phyloP scores from a whole-genome alignment of 2,329 filamentous ascomycete genomes.

The Thielaviopsis euricoi region DNA sequence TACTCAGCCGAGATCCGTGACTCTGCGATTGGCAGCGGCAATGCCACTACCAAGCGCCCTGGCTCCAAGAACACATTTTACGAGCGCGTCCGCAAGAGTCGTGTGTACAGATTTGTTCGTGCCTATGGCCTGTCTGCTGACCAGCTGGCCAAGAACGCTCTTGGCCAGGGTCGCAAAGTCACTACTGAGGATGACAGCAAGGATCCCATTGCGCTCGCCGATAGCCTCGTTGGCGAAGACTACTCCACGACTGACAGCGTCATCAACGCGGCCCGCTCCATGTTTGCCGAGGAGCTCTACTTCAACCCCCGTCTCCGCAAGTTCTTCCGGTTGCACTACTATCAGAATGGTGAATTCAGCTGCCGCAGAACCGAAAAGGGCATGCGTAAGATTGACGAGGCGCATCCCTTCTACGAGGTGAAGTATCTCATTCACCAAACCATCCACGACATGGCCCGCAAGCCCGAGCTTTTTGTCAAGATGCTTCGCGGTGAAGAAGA shows the following conservation, averaged over 20 bases:
- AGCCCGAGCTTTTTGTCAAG: constrained; percentile 81
- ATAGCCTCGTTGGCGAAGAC: constrained; percentile 54
- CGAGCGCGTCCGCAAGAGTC: constrained; percentile 68
- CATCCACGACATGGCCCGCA: constrained; percentile 61
- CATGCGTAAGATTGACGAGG: constrained; percentile 79
- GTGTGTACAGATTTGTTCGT: constrained; percentile 65
- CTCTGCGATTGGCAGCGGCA: constrained; percentile 44
- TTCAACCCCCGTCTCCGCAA: constrained; percentile 81
- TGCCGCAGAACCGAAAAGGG: constrained; percentile 89
- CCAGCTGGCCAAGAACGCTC: constrained; percentile 71
- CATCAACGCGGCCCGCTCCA: constrained; percentile 61
- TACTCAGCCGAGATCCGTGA: constrained; percentile 77
- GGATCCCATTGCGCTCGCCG: constrained; percentile 73
- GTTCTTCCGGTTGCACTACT: constrained; percentile 68
- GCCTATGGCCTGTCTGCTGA: constrained; percentile 85
- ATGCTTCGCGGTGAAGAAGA: constrained; percentile 97
- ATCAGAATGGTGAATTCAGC: constrained; percentile 68
- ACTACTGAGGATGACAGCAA: constrained; percentile 72
- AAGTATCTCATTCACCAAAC: constrained; percentile 90
- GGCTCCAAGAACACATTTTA: constrained; percentile 67
- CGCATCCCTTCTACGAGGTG: constrained; percentile 93
- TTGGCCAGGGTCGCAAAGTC: constrained; percentile 60
- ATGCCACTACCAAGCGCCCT: constrained; percentile 58
- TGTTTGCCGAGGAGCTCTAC: constrained; percentile 83
- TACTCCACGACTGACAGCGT: constrained; percentile 64